phyloP scores from a whole-genome alignment of 2,329 filamentous ascomycete genomes.

The Colletotrichum liaoningense region DNA sequence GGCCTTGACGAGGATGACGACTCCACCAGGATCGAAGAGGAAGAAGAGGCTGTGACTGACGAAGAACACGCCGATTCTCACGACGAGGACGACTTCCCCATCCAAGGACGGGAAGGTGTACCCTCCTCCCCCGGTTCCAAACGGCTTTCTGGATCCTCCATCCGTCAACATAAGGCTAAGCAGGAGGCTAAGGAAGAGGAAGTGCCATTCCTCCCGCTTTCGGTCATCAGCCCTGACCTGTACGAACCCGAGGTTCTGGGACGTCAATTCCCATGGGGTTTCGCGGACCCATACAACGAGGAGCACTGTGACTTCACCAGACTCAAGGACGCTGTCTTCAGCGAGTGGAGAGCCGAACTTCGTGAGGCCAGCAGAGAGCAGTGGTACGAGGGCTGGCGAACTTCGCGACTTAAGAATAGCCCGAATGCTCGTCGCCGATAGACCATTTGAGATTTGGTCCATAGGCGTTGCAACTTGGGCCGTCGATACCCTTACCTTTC shows the following conservation, averaged over 20 bases:
- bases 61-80: conserved; percentile 41
- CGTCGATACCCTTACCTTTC: conserved; percentile 34
- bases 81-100: conserved; percentile 53
- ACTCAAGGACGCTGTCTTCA: conserved; percentile 92
- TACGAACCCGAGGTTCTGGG: conserved; percentile 86
- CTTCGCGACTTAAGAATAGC: conserved; percentile 70
- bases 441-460: conserved; percentile 21
- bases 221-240: conserved; percentile 91
- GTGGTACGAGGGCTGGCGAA: conserved; percentile 98
- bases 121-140: conserved; percentile 54
- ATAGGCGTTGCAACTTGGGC: not conserved
- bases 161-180: conserved; percentile 56
- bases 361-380: conserved; percentile 90
- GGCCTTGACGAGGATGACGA: conserved; percentile 82
- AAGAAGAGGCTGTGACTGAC: conserved; percentile 56
- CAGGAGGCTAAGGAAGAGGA: conserved; percentile 63
- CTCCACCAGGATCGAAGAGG: conserved; percentile 66
- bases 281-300: conserved; percentile 91
- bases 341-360: conserved; percentile 91
- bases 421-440: conserved; percentile 51
- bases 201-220: conserved; percentile 83
- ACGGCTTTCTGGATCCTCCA: conserved; percentile 58
- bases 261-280: conserved; percentile 95
- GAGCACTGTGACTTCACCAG: conserved; percentile 94
- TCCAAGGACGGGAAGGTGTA: conserved; percentile 45